Conservation (phyloP, 164 flowering plant species). For the Saururus chinensis region DNA sequence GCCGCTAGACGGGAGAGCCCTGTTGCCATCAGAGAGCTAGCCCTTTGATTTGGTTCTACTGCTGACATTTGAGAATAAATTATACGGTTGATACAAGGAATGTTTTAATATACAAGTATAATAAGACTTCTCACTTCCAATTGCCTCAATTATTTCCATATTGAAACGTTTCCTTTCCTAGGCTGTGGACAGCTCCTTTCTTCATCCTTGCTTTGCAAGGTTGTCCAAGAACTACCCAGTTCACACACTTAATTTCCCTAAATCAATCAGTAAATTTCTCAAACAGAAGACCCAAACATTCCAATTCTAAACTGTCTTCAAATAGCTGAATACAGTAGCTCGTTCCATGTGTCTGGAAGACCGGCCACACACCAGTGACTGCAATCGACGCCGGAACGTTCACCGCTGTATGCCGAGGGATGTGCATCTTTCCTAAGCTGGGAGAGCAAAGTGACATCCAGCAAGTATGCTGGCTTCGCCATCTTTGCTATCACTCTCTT, state of each 20-base stretch:
- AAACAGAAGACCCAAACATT: not conserved
- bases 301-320: not conserved
- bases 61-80: too few species aligned
- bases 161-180: too few species aligned
- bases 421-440: slow-evolving; percentile 34
- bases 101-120: too few species aligned
- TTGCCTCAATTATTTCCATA: not conserved
- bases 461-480: slow-evolving; percentile 23
- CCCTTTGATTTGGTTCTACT: too few species aligned
- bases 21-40: too few species aligned
- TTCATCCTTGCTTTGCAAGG: not conserved
- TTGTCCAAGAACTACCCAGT: not conserved
- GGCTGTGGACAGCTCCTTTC: not conserved
- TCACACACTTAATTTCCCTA: not conserved
- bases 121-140: not conserved
- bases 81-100: too few species aligned
- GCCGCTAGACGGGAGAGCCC: too few species aligned
- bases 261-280: not conserved
- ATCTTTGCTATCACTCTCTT: slow-evolving; percentile 22
- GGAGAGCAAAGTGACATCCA: slow-evolving; percentile 30
- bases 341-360: slow-evolving; percentile 51
- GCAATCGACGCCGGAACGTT: slow-evolving; percentile 32
- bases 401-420: slow-evolving; percentile 24
- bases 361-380: slow-evolving; percentile 72
- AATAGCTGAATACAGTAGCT: slow-evolving; percentile 27